Evolutionary conservation across 306 rosid species (phyloP), one percentile per base, ranked within the genome.

Genomic region (Senna siamea): DNA sequence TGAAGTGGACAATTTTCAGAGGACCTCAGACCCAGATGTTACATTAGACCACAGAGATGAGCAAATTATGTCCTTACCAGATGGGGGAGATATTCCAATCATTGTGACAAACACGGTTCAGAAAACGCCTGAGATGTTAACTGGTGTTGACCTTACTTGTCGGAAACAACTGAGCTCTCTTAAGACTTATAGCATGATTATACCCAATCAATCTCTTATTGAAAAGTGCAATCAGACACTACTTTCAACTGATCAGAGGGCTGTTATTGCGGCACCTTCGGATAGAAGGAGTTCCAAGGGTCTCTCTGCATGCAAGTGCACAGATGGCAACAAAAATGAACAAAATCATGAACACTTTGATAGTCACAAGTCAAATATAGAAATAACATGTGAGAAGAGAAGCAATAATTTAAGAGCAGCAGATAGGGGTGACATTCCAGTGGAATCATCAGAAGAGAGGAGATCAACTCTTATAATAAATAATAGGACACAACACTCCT

Each of bases 141-240:
- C 79, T 20, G 37, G 71, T 74, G 69, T 60, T 37, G 75, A 75
- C 70, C 83, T 46, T 30, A 60, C 50, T 53, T 14, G 22, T 81
- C 54, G 43, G 35, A 82, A 84, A 72, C 79, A 66, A 61, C 48
- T 75, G 35, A 66, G 76, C 76, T 81, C 96, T 60, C 96, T 91
- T 20, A 79, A 78, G 86, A 80, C 75, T 68, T 86, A 79, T 54
- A 87, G 92, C 81, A 88, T 76, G 53, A 70, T 82, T 73, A 13
- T 43, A 23, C 90, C 88, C 22, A 79, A 80, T 43, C 76, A 74
- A 72, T 69, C 80, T 81, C 53, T 70, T 69, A 66, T 78, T 34
- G 41, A 71, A 74, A 77, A 68, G 57, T 77, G 64, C 66, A 72
- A 78, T 68, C 59, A 44, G 72, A 77, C 81, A 38, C 79, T 66